Conservation (phyloP, 179 eudicot species). For the Silene coronaria region DNA sequence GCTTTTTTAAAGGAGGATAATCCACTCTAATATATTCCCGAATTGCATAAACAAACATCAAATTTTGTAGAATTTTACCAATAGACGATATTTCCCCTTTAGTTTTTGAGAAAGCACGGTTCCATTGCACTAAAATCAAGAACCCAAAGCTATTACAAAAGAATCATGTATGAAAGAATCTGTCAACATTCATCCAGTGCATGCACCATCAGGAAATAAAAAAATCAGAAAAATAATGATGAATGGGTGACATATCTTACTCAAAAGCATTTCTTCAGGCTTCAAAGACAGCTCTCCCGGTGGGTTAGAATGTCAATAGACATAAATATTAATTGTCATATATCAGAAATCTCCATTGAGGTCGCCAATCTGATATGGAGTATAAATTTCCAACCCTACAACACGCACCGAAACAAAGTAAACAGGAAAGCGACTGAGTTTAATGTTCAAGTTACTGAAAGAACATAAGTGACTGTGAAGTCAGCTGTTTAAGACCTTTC, state of each 20-base stretch:
- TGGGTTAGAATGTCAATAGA: neutral
- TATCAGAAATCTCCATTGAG: neutral
- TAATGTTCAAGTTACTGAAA: neutral
- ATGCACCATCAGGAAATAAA: neutral
- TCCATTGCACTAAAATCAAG: neutral
- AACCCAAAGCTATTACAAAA: slow-evolving; percentile 2
- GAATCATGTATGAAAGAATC: neutral
- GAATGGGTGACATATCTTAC: neutral
- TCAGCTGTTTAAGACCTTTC: neutral
- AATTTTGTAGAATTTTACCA: neutral
- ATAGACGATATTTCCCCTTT: neutral
- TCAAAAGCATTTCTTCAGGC: slow-evolving; percentile 2
- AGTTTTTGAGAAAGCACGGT: neutral
- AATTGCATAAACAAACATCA: neutral
- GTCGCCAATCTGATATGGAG: neutral
- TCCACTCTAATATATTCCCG: neutral
- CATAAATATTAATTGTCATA: neutral
- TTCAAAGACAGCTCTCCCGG: neutral
- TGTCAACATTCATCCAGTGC: neutral
- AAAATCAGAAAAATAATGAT: neutral
- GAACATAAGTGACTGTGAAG: neutral
- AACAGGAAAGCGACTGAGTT: neutral
- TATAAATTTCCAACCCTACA: slow-evolving; percentile 9
- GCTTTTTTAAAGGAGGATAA: neutral
- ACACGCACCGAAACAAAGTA: neutral